These are phyloP conservation scores for Podospora didyma DNA, from an alignment of 495 filamentous ascomycete species.

Conservation along the genomic window DNA sequence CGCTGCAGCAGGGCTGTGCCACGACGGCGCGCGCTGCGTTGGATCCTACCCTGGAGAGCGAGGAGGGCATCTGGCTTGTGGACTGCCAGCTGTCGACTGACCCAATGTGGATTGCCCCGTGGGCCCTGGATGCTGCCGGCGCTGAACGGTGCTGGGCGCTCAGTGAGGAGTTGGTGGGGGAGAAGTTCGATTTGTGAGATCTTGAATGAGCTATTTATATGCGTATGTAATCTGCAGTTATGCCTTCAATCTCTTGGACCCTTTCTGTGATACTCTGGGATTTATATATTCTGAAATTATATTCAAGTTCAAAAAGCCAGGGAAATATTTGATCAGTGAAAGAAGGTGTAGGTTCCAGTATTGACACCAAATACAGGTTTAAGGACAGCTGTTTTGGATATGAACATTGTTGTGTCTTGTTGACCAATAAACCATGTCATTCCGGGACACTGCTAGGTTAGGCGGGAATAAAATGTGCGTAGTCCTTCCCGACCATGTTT, in stretches of 20 bases:
- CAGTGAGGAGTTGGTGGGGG: conserved; percentile 41
- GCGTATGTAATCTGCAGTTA: neutral
- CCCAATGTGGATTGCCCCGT: conserved; percentile 28
- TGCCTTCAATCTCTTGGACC: neutral
- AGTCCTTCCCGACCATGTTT: too few species aligned
- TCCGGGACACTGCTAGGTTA: too few species aligned
- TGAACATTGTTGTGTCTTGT: too few species aligned
- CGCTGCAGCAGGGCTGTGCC: conserved; percentile 37
- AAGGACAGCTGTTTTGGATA: too few species aligned
- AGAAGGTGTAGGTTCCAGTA: too few species aligned
- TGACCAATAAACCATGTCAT: too few species aligned
- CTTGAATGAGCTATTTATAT: neutral
- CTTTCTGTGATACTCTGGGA: too few species aligned
- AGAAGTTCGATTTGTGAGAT: conserved; percentile 27
- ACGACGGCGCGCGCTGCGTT: conserved; percentile 41
- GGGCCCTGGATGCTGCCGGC: conserved; percentile 44
- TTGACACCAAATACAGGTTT: too few species aligned
- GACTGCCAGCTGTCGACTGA: conserved; percentile 28
- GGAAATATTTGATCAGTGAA: too few species aligned
- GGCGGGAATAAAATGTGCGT: too few species aligned
- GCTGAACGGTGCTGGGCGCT: conserved; percentile 37
- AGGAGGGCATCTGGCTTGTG: conserved; percentile 39
- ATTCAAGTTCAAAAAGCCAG: too few species aligned
- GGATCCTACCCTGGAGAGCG: conserved; percentile 27
- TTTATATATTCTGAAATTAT: too few species aligned